phyloP scores from a whole-genome alignment of 2,329 filamentous ascomycete genomes.

The Seiridium cupressi region DNA sequence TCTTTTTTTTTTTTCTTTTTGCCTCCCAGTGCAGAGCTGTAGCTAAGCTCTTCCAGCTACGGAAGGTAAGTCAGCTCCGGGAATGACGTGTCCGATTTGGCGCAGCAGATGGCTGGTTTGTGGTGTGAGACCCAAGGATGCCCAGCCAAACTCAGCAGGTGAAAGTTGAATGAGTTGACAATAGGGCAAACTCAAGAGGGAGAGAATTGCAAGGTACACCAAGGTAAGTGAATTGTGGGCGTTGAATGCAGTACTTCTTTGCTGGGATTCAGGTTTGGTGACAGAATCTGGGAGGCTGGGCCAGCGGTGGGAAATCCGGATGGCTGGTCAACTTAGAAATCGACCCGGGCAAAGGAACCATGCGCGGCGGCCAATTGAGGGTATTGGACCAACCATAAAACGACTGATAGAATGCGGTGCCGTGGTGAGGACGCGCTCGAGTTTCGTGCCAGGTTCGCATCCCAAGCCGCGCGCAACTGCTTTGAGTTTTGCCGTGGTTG shows the following conservation, averaged over 20 bases:
- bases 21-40: background rate
- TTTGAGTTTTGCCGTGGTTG: background rate
- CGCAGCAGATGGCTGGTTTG: conserved; percentile 1
- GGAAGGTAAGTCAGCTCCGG: conserved; percentile 4
- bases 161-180: conserved; percentile 2
- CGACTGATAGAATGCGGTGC: background rate
- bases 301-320: conserved; percentile 6
- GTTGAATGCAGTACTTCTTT: background rate
- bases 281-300: conserved; percentile 8
- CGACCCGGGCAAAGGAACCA: background rate
- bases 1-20: no score
- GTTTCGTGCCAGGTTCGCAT: background rate
- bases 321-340: conserved; percentile 6
- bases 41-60: conserved; percentile 6
- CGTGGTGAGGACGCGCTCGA: background rate
- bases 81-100: conserved; percentile 11
- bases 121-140: conserved; percentile 8
- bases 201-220: conserved; percentile 5
- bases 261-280: background rate
- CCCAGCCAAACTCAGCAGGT: conserved; percentile 2
- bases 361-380: background rate
- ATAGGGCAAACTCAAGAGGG: conserved; percentile 4
- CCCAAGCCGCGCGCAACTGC: background rate
- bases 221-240: background rate
- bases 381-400: background rate